Evolutionary conservation across 768 basidiomycete genomes (phyloP).

Genomic region (Hygrophoropsis aurantiaca): DNA sequence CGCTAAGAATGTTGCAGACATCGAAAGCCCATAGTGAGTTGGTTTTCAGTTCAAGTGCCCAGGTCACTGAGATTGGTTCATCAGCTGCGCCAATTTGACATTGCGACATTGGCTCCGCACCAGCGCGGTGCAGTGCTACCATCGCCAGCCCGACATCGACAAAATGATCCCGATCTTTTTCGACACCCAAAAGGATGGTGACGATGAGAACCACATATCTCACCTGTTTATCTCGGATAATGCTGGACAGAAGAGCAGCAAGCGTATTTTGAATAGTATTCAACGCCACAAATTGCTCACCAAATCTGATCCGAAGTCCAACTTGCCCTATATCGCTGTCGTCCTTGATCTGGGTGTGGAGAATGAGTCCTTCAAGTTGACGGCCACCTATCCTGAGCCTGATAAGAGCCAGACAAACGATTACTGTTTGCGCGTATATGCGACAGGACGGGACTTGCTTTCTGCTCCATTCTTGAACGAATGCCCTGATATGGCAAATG

Average conservation of each 20-base stretch:
- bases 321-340: background rate
- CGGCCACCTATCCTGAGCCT: background rate
- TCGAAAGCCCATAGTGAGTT: too few species aligned
- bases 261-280: background rate
- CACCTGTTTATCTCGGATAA: conserved; percentile 20
- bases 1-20: too few species aligned
- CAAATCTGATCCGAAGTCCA: background rate
- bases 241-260: background rate
- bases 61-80: background rate
- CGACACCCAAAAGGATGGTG: background rate
- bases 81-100: conserved; percentile 1
- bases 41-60: background rate
- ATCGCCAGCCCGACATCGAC: conserved; percentile 9
- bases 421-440: background rate
- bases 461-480: background rate
- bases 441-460: background rate
- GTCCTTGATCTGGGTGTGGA: background rate
- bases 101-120: conserved; percentile 14
- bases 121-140: conserved; percentile 15
- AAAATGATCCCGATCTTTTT: conserved; percentile 14
- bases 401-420: background rate
- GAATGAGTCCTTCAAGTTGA: background rate
- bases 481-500: too few species aligned
- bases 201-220: background rate
- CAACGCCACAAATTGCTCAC: background rate